These are phyloP conservation scores for Cyberlindnera amylophila DNA, from an alignment of 805 yeast genomes.

Conservation along the genomic window DNA sequence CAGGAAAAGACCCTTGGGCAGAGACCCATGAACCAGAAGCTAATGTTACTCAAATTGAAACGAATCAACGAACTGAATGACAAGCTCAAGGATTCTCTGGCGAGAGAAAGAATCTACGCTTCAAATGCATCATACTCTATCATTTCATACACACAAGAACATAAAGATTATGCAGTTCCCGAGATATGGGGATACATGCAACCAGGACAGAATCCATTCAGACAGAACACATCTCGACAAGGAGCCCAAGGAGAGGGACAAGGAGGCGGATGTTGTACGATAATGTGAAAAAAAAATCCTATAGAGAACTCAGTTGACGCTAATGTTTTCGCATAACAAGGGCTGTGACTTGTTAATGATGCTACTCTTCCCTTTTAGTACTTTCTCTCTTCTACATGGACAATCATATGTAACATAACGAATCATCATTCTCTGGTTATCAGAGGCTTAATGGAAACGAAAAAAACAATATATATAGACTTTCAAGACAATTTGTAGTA, in stretches of 20 bases:
- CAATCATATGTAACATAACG: no score
- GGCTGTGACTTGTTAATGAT: no score
- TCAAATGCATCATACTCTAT: slow-evolving; percentile 54
- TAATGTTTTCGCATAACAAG: no score
- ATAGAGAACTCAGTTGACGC: neutral
- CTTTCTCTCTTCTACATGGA: no score
- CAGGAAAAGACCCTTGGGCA: neutral
- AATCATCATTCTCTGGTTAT: no score
- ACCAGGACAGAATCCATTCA: slow-evolving; percentile 37
- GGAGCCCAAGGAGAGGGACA: neutral
- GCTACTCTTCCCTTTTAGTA: no score
- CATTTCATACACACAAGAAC: slow-evolving; percentile 33
- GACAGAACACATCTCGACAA: slow-evolving; percentile 17
- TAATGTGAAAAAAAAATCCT: slow-evolving; percentile 31
- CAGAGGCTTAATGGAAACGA: no score
- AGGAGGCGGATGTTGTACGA: slow-evolving; percentile 31
- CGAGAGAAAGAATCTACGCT: slow-evolving; percentile 57
- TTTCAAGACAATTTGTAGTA: no score
- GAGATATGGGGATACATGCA: slow-evolving; percentile 38
- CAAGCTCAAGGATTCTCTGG: slow-evolving; percentile 47
- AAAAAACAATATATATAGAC: no score
- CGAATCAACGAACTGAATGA: slow-evolving; percentile 55
- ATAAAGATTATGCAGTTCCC: slow-evolving; percentile 36
- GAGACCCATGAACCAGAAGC: slow-evolving; percentile 29
- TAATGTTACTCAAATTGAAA: slow-evolving; percentile 54